Conservation (phyloP, 2,329 filamentous ascomycete genomes). For the Dactylonectria macrodidyma region DNA sequence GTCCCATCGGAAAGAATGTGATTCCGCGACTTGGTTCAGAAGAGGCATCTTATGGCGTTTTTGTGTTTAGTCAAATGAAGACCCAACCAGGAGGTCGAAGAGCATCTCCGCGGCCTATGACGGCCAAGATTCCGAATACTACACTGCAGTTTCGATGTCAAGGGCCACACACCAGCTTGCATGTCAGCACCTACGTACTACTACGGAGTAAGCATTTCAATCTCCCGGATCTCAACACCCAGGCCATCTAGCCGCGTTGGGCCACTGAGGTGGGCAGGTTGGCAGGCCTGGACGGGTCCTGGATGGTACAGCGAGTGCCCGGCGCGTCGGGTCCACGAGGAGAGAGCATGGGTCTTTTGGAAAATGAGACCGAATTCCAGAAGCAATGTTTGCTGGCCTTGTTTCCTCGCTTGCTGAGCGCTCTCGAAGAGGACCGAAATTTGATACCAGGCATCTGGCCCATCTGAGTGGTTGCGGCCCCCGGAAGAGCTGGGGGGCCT, state of each 20-base stretch:
- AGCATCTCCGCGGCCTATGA: neutral
- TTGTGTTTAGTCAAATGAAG: neutral
- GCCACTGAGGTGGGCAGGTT: neutral
- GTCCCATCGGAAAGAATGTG: conserved; percentile 10
- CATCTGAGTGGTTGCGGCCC: conserved; percentile 15
- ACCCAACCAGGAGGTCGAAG: neutral
- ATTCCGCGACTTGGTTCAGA: neutral
- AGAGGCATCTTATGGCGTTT: conserved; percentile 1
- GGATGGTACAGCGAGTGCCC: neutral
- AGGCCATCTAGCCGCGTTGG: neutral
- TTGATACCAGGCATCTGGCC: conserved; percentile 19
- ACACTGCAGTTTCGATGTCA: neutral
- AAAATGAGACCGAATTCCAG: conserved; percentile 28
- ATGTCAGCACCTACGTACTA: neutral
- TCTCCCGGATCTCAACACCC: neutral
- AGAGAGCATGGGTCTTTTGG: neutral
- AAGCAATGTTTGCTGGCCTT: conserved; percentile 29
- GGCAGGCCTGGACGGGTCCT: neutral
- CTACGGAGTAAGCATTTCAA: conserved; percentile 11
- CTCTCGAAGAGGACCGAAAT: conserved; percentile 18
- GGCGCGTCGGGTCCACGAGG: neutral
- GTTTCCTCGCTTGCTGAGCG: conserved; percentile 12
- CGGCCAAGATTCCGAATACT: neutral
- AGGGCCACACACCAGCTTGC: neutral
- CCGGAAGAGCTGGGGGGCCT: neutral